Percentiles rank a stretch among this genome's conserved stretches.
These are phyloP conservation scores for Ophiocordyceps australis DNA, from an alignment of 2,329 filamentous ascomycete genomes.

Conservation along the genomic window DNA sequence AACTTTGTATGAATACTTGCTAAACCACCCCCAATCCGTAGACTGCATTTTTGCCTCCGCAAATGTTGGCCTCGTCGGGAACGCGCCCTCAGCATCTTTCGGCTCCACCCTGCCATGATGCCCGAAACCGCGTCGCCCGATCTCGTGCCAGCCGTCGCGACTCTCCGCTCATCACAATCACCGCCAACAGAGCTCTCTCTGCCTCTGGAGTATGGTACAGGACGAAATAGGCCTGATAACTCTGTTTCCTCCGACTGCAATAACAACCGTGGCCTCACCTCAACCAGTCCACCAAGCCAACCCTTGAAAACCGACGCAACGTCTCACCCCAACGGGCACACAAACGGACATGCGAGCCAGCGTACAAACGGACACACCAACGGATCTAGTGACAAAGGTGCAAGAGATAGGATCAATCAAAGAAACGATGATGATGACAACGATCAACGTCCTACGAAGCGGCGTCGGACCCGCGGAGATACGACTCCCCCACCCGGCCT, in stretches of 20 bases:
- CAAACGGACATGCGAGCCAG: too few species aligned
- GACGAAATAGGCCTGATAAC: too few species aligned
- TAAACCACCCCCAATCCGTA: constrained; percentile 26
- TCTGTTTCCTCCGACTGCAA: too few species aligned
- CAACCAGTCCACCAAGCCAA: constrained; percentile 5
- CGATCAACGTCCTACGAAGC: constrained; percentile 40
- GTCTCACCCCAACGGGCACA: too few species aligned
- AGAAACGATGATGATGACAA: constrained; percentile 19
- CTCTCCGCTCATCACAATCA: constrained; percentile 8
- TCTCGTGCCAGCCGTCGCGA: constrained; percentile 15
- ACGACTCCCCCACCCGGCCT: constrained; percentile 20
- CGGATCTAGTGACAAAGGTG: too few species aligned
- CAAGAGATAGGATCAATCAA: constrained; percentile 17
- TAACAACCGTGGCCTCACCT: too few species aligned
- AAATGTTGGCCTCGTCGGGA: constrained; percentile 40
- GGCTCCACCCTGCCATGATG: constrained; percentile 31
- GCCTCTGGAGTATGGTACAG: too few species aligned
- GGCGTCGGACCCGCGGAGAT: constrained; percentile 41
- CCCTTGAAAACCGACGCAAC: constrained; percentile 7
- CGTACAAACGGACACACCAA: too few species aligned
- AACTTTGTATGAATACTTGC: constrained; percentile 26
- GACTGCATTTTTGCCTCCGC: constrained; percentile 35
- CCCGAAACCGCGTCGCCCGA: constrained; percentile 40
- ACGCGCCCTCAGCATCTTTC: constrained; percentile 26
- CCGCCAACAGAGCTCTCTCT: constrained; percentile 7